Evolutionary conservation across 345 rosid species (phyloP).

Genomic region (Eucalyptus viminalis): DNA sequence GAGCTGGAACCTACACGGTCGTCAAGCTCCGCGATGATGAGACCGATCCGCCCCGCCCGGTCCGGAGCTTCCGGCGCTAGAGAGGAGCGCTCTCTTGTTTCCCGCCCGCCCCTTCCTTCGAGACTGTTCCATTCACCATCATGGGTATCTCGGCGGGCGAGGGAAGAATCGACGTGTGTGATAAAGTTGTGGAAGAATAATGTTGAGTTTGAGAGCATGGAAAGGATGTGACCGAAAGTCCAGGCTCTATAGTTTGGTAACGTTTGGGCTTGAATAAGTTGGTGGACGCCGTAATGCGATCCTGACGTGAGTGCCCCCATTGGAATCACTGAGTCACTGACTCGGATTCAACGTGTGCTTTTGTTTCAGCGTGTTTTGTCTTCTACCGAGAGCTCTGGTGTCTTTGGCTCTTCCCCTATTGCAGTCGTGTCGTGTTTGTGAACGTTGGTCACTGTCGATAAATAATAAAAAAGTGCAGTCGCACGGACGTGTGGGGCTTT

Average conservation of each 20-base stretch:
- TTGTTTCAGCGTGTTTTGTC: not conserved
- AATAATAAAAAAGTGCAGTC: not conserved
- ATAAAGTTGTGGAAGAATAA: not conserved
- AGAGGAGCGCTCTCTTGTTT: not conserved
- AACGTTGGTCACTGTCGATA: not conserved
- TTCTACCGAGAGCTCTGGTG: not conserved
- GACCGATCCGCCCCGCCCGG: conserved; percentile 52
- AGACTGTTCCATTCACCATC: not conserved
- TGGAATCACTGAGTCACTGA: not conserved
- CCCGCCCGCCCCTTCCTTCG: not conserved
- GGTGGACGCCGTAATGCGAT: not conserved
- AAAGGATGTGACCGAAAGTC: conserved; percentile 7
- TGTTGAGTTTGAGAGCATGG: not conserved
- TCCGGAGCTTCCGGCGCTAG: conserved; percentile 84
- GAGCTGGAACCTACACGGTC: conserved; percentile 61
- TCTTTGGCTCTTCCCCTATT: not conserved
- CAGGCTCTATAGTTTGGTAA: not conserved
- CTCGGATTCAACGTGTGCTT: not conserved
- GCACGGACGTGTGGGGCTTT: not conserved
- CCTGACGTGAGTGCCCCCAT: not conserved
- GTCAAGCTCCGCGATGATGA: conserved; percentile 70
- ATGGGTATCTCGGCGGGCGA: not conserved
- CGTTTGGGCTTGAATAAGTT: not conserved
- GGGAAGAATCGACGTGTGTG: not conserved
- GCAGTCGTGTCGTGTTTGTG: not conserved